phyloP scores from a whole-genome alignment of 2,329 filamentous ascomycete genomes.

The Neopestalotiopsis sp. region DNA sequence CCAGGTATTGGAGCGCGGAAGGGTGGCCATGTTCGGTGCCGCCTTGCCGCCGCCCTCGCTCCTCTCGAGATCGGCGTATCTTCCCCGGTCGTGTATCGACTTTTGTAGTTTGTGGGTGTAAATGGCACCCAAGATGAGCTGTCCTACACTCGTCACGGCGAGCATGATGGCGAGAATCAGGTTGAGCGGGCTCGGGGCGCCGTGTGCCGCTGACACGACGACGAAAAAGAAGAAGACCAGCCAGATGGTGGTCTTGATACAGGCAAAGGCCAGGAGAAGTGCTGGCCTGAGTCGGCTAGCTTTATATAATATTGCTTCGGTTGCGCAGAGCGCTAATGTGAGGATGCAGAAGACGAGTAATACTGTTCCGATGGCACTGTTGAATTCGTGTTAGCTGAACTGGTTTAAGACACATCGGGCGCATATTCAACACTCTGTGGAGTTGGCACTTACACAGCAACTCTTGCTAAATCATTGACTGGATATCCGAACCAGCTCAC shows the following conservation, averaged over 20 bases:
- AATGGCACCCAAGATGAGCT: constrained; percentile 21
- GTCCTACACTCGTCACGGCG: constrained; percentile 14
- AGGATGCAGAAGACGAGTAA: constrained; percentile 20
- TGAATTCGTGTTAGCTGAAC: not conserved
- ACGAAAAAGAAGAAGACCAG: constrained; percentile 18
- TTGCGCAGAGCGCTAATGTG: constrained; percentile 20
- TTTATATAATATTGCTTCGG: constrained; percentile 21
- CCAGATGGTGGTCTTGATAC: constrained; percentile 25
- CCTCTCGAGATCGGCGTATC: not conserved
- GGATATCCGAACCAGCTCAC: constrained; percentile 17
- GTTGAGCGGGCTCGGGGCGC: constrained; percentile 14
- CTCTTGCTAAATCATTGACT: constrained; percentile 11
- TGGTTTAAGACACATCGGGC: not conserved
- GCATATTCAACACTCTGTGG: not conserved
- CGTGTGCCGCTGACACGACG: constrained; percentile 12
- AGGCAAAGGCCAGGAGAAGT: constrained; percentile 20
- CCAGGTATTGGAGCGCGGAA: constrained; percentile 11
- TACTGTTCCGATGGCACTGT: constrained; percentile 14
- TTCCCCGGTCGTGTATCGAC: constrained; percentile 6
- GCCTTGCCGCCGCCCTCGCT: not conserved
- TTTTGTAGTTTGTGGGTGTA: constrained; percentile 20
- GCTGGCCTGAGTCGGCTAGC: constrained; percentile 19
- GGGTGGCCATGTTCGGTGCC: not conserved
- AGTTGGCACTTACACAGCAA: constrained; percentile 3
- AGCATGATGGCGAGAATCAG: constrained; percentile 20